These are phyloP conservation scores for Simplicillium aogashimaense DNA, from an alignment of 2,329 filamentous ascomycete genomes.

Conservation along the genomic window DNA sequence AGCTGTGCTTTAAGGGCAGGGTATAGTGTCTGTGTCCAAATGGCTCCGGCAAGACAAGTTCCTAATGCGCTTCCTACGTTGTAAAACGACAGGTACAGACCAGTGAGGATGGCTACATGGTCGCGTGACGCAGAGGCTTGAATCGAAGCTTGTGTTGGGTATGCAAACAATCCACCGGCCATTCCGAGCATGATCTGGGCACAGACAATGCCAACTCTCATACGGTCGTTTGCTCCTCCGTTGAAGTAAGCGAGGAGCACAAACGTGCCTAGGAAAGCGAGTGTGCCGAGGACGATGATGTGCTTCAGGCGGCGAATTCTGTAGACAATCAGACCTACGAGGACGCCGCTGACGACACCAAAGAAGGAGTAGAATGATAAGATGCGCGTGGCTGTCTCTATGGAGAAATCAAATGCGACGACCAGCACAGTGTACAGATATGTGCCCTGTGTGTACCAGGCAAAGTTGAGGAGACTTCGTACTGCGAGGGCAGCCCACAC, in stretches of 20 bases:
- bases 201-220: slow-evolving; percentile 41
- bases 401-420: slow-evolving; percentile 46
- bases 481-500: slow-evolving; percentile 53
- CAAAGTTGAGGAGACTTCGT: slow-evolving; percentile 35
- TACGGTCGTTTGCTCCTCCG: slow-evolving; percentile 30
- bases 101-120: slow-evolving; percentile 27
- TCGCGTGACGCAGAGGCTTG: slow-evolving; percentile 26
- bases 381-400: slow-evolving; percentile 45
- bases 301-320: slow-evolving; percentile 43
- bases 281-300: slow-evolving; percentile 47
- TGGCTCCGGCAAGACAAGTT: slow-evolving; percentile 27
- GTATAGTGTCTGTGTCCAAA: slow-evolving; percentile 31
- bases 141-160: slow-evolving; percentile 28
- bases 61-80: slow-evolving; percentile 31
- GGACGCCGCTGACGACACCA: slow-evolving; percentile 43
- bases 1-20: slow-evolving; percentile 19
- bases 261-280: slow-evolving; percentile 45
- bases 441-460: slow-evolving; percentile 49
- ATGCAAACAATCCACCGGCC: slow-evolving; percentile 46
- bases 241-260: slow-evolving; percentile 45
- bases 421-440: slow-evolving; percentile 50
- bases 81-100: slow-evolving; percentile 28
- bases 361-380: slow-evolving; percentile 42
- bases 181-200: slow-evolving; percentile 47
- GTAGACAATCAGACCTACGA: slow-evolving; percentile 41